phyloP scores from a whole-genome alignment of 768 basidiomycete genomes.

The Termitomyces heimii region DNA sequence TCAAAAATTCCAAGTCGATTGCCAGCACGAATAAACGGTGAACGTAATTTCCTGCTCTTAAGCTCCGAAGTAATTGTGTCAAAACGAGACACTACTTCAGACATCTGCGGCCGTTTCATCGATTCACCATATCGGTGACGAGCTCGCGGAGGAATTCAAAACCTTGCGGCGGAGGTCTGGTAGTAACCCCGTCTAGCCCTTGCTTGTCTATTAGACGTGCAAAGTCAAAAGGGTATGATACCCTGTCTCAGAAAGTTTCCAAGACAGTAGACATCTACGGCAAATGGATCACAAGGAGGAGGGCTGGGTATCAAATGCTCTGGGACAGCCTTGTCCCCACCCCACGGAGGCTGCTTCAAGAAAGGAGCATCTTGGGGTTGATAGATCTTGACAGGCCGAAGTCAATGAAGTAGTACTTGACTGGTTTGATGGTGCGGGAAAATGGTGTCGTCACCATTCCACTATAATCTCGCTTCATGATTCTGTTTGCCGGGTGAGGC shows the following conservation, averaged over 20 bases:
- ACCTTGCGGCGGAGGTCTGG: background rate
- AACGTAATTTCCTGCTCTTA: background rate
- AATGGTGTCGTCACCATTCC: background rate
- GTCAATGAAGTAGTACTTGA: background rate
- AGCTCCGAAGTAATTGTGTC: background rate
- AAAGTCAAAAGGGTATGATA: too few relatives aligned
- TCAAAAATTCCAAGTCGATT: background rate
- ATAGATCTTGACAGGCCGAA: background rate
- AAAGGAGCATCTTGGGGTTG: conserved; percentile 19
- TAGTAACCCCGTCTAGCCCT: background rate
- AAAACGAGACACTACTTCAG: background rate
- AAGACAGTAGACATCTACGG: background rate
- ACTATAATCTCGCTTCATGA: background rate
- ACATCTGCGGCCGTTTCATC: background rate
- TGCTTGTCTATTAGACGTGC: background rate
- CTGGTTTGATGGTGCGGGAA: background rate
- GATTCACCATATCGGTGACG: background rate
- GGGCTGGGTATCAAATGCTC: conserved; percentile 13
- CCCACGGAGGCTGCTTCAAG: conserved; percentile 22
- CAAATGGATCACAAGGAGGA: background rate
- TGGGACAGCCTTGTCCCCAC: conserved; percentile 35
- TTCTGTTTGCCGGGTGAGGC: background rate
- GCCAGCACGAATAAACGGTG: background rate
- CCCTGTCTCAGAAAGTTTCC: background rate
- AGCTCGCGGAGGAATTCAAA: background rate